Evolutionary conservation across 257 asterid genomes (phyloP).

Genomic region (Capsicum baccatum): DNA sequence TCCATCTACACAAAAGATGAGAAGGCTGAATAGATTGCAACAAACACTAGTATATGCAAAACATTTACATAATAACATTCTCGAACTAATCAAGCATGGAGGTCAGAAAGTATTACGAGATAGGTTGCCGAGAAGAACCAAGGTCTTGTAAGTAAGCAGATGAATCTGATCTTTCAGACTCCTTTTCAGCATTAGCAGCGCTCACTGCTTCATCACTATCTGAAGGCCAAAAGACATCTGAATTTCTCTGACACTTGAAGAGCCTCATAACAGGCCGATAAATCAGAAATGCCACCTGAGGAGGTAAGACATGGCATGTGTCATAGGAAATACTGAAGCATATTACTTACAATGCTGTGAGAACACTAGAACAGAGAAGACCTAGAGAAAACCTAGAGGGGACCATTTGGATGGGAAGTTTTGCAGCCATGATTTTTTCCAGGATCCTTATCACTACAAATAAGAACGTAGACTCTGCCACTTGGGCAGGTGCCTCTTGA

Average conservation of each 20-base stretch:
- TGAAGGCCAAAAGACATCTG: conserved; percentile 83
- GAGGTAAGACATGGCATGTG: conserved; percentile 32
- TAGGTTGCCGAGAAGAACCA: conserved; percentile 73
- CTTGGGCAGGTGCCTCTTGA: conserved; percentile 11
- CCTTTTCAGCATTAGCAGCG: conserved; percentile 55
- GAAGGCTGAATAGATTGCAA: conserved; percentile 1
- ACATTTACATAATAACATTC: neutral
- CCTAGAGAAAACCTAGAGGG: conserved; percentile 20
- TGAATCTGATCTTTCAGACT: conserved; percentile 55
- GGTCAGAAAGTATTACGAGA: conserved; percentile 52
- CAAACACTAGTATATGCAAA: neutral
- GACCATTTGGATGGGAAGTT: neutral
- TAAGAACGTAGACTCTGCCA: conserved; percentile 11
- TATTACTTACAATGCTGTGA: conserved; percentile 19
- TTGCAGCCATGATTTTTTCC: neutral
- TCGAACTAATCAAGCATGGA: conserved; percentile 29
- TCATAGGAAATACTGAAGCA: conserved; percentile 25
- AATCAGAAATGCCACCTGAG: conserved; percentile 90
- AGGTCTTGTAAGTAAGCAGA: conserved; percentile 62
- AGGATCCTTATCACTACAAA: conserved; percentile 2
- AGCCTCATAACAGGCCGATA: conserved; percentile 99
- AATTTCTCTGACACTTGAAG: conserved; percentile 65
- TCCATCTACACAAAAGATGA: conserved; percentile 71
- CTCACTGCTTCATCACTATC: conserved; percentile 59
- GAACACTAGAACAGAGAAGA: neutral